Evolutionary conservation across 352 stramenopile species (phyloP), one percentile per base, ranked within the genome.

Genomic region (Pythium phragmitis): DNA sequence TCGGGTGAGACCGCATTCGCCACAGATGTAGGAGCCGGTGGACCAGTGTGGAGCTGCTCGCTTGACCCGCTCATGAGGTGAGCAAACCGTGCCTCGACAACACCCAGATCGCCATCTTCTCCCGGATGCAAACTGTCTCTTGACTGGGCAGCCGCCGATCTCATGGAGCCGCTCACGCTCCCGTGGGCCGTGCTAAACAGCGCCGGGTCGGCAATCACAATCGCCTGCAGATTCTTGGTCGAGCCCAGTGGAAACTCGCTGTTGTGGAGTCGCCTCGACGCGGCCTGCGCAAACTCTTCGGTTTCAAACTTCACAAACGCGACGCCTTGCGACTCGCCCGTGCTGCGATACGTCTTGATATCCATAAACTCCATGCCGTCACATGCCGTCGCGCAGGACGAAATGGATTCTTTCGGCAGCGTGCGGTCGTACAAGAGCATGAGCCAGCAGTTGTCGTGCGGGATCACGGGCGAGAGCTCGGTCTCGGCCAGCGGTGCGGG

Each of bases 351-450:
- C 16, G 92, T 68, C 46, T 92, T 90, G 55, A 95, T 91, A 52
- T 95, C 84, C 56, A 95, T 74, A 47, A 89, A 91, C 56, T 93
- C 75, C 82, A 95, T 92, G 0, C 85, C 85, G 14, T 67, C 56
- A 30, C 77, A 89, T 1, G 65, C 63, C 1, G 82, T 84, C 19
- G 87, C 82, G 36, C 74, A 75, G 0, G 77, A 80, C 7, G 86
- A 92, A 26, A 95, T 72, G 21, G 81, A 65, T 41, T 86, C 71
- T 11, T 81, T 91, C 8, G 82, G 68, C 16, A 95, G 49, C 26
- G 73, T 73, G 0, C 79, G 76, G 67, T 91, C 80, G 48, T 91
- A 92, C 14, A 87, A 65, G 21, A 95, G 48, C 42, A 93, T 72
- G 1, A 95, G 63, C 86, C 86, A 95, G 21, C 75, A 72, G 5